Evolutionary conservation across 2,329 filamentous ascomycete species (phyloP), one percentile per base, ranked within the genome.

Genomic region (Fusarium nygamai): DNA sequence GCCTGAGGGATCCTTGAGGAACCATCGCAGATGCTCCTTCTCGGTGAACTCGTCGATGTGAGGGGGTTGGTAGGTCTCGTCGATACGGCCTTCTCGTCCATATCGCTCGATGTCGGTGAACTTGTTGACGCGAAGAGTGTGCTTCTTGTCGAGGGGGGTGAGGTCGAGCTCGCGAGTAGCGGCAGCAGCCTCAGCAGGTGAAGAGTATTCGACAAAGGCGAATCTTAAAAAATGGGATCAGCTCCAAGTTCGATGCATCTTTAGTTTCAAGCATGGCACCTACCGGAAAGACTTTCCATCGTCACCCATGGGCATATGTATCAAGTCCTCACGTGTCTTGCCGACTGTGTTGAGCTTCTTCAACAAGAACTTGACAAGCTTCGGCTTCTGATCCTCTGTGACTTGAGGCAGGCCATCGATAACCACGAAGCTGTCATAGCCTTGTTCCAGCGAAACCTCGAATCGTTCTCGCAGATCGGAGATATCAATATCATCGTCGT

Each of bases 91-190:
- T 86, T 98, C 96, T 73, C 95, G 91, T 73, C 96, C 96, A 83
- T 94, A 99, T 77, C 96, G 93, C 83, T 99, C 96, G 80, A 99
- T 95, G 82, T 99, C 96, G 79, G 95, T 98, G 79, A 99, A 89
- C 86, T 99, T 99, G 91, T 99, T 99, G 79, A 99, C 95, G 74
- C 92, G 90, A 78, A 99, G 91, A 60, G 91, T 98, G 88, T 99
- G 95, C 86, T 92, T 98, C 90, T 97, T 98, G 87, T 99, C 96
- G 80, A 99, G 93, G 50, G 96, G 90, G 11, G 93, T 92, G 79
- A 91, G 90, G 84, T 99, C 92, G 68, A 99, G 92, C 80, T 93
- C 91, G 83, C 97, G 95, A 78, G 95, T 94, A 64, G 96, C 96
- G 61, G 94, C 94, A 64, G 94, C 89, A 34, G 96, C 96, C 86